phyloP scores from a whole-genome alignment of 352 stramenopile species.

The Pythium periplocum region DNA sequence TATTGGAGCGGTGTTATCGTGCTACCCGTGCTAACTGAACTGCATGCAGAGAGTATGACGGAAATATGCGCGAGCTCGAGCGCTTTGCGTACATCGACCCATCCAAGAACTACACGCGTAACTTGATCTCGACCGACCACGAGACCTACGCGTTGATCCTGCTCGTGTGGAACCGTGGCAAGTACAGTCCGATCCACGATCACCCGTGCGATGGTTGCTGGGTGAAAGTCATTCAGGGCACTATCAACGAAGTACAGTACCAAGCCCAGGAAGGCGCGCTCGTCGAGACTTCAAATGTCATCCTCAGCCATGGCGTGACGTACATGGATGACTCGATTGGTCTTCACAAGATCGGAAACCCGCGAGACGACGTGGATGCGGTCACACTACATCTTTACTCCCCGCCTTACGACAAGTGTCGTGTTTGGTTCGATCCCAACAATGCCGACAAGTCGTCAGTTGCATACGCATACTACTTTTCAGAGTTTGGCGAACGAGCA shows the following conservation, averaged over 20 bases:
- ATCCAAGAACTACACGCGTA: constrained; percentile 86
- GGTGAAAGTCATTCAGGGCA: constrained; percentile 66
- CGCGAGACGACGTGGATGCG: constrained; percentile 30
- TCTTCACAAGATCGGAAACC: constrained; percentile 82
- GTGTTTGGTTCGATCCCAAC: constrained; percentile 65
- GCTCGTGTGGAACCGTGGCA: constrained; percentile 88
- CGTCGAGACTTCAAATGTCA: constrained; percentile 24
- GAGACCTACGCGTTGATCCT: constrained; percentile 90
- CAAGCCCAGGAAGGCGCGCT: constrained; percentile 17
- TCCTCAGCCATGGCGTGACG: constrained; percentile 24
- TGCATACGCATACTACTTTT: constrained; percentile 71
- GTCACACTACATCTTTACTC: constrained; percentile 84
- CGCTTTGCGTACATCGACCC: constrained; percentile 67
- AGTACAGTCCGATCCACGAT: constrained; percentile 82
- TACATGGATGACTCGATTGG: constrained; percentile 75
- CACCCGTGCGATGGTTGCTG: constrained; percentile 86
- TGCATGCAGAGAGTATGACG: constrained; percentile 25
- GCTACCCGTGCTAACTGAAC: background rate
- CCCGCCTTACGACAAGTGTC: constrained; percentile 74
- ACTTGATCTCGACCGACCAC: constrained; percentile 86
- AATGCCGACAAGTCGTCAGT: constrained; percentile 51
- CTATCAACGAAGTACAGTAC: constrained; percentile 72
- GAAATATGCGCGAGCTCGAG: constrained; percentile 40
- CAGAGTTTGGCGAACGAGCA: constrained; percentile 57
- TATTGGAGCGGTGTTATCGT: background rate